Evolutionary conservation across 2,329 filamentous ascomycete species (phyloP), one percentile per base, ranked within the genome.

Genomic region (Nemania diffusa): DNA sequence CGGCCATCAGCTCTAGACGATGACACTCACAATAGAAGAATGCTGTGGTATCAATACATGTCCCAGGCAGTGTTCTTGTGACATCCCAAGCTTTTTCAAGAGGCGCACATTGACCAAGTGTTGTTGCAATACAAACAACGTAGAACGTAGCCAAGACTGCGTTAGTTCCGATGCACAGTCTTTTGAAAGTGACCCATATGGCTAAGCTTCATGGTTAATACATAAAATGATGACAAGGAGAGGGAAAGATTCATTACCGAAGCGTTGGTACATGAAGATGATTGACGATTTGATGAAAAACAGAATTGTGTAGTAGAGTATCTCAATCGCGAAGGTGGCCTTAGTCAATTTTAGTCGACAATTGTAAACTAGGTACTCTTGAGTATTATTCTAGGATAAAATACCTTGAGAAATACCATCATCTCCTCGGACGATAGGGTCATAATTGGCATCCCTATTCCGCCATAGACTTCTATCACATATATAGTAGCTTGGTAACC

Each of bases 241-340:
- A 1, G 2, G 24, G 15, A n/a, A 72, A 72, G n/a, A n/a, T n/a
- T n/a, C 72, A 75, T 40, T 76, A 81, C 80, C 78, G 51, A 85
- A 82, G 29, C 83, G 78, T 13, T 84, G 77, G 56, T 84, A 84
- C 64, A 83, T 83, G 65, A 78, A 78, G 1, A 84, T 73, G 32
- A 84, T 82, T 0, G 82, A 84, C 0, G 78, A 73, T 68, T 85
- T 84, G 57, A 84, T 78, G 20, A 75, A 74, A 15, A 76, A 76
- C 8, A 84, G 65, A 20, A 78, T 78, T 11, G 76, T 66, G 29
- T 82, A 83, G 68, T 84, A 84, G 24, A 80, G 76, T 46, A 82
- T 69, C 37, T 82, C 78, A 1, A 82, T 78, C 4, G 77, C 79
- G 17, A 72, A 71, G 8, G 65, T 69, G 6, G 48, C 57, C 73